Percentiles rank a stretch among this genome's conserved stretches.
Conservation (phyloP, 345 rosid species). For the Hirschfeldia incana region DNA sequence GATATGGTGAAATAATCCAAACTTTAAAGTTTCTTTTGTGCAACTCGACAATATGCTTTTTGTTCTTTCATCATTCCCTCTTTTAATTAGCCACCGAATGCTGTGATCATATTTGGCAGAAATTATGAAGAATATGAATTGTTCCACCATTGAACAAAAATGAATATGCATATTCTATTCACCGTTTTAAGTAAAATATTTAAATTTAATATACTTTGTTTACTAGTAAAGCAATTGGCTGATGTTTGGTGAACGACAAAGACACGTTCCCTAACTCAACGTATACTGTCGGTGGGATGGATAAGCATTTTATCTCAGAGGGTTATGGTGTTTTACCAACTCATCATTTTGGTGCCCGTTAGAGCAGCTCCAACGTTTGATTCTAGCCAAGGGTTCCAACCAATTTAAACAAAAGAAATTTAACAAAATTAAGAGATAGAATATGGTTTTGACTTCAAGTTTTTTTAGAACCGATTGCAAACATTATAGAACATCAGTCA, state of each 20-base stretch:
- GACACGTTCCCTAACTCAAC: constrained; percentile 28
- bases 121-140: background rate
- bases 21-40: background rate
- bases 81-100: background rate
- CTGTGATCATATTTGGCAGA: background rate
- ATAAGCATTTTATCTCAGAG: background rate
- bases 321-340: constrained; percentile 10
- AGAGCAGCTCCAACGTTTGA: too few relatives aligned
- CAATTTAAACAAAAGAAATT: too few relatives aligned
- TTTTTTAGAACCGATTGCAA: too few relatives aligned
- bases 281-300: constrained; percentile 32
- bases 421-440: too few relatives aligned
- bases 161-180: background rate
- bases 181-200: background rate
- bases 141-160: background rate
- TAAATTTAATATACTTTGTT: constrained; percentile 11
- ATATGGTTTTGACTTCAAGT: too few relatives aligned
- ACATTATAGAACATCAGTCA: too few relatives aligned
- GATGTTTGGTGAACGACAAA: constrained; percentile 25
- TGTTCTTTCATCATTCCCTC: background rate
- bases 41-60: background rate
- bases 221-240: constrained; percentile 5
- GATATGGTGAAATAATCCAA: background rate
- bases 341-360: constrained; percentile 10
- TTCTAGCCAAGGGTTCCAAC: too few relatives aligned